phyloP scores from a whole-genome alignment of 2,329 filamentous ascomycete genomes.

The Pyricularia grisea region DNA sequence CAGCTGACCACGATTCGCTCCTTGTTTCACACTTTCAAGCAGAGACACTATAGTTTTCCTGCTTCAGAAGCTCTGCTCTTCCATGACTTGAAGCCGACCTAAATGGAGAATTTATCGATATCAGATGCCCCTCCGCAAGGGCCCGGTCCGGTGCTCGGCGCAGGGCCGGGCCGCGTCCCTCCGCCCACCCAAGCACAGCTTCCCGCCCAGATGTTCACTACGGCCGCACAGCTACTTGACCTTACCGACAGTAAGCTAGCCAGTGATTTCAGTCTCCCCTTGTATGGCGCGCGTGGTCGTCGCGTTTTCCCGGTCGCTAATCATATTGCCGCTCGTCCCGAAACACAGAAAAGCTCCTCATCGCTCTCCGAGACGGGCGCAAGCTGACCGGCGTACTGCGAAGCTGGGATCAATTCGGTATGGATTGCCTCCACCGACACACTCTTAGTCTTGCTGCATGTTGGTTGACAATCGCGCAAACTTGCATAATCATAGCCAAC shows the following conservation, averaged over 20 bases:
- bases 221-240: slow-evolving; percentile 88
- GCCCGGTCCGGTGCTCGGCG: slow-evolving; percentile 17
- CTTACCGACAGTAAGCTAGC: slow-evolving; percentile 84
- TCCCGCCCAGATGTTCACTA: slow-evolving; percentile 96
- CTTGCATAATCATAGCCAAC: slow-evolving; percentile 54
- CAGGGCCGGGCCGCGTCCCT: slow-evolving; percentile 12
- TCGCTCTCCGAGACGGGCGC: slow-evolving; percentile 83
- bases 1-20: background rate
- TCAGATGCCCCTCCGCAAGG: slow-evolving; percentile 18
- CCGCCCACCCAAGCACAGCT: slow-evolving; percentile 52
- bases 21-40: background rate
- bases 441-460: background rate
- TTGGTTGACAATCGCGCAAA: background rate
- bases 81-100: slow-evolving; percentile 1
- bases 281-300: background rate
- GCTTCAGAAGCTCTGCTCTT: background rate
- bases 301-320: slow-evolving; percentile 1
- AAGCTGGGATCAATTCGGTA: slow-evolving; percentile 98
- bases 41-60: background rate
- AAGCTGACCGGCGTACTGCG: slow-evolving; percentile 88
- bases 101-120: slow-evolving; percentile 23
- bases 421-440: slow-evolving; percentile 12
- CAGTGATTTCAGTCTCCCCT: background rate
- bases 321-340: slow-evolving; percentile 5
- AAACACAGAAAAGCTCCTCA: slow-evolving; percentile 70